Percentiles rank a stretch among this genome's conserved stretches.
Conservation (phyloP, 2,329 filamentous ascomycete species). For the Verruconis gallopava region DNA sequence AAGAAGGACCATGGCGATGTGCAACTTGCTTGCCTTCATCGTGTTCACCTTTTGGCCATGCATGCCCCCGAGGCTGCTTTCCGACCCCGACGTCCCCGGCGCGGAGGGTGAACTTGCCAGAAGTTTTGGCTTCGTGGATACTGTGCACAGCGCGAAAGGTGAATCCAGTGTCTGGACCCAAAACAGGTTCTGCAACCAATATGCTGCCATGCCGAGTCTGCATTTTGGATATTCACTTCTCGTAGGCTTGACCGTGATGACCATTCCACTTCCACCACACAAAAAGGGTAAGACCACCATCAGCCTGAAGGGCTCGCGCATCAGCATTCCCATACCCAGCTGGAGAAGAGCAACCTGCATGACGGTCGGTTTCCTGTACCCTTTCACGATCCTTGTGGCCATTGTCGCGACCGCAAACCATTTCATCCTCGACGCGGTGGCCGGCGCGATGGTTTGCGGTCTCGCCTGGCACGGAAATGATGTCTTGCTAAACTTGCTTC, state of each 20-base stretch:
- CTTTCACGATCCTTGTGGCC: constrained; percentile 49
- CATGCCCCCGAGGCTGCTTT: constrained; percentile 46
- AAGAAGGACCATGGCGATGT: constrained; percentile 43
- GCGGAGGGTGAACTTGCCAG: constrained; percentile 44
- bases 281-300: neutral
- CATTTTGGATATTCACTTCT: constrained; percentile 66
- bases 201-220: constrained; percentile 55
- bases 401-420: constrained; percentile 64
- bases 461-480: constrained; percentile 47
- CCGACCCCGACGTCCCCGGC: constrained; percentile 40
- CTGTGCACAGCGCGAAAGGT: constrained; percentile 43
- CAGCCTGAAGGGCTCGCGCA: constrained; percentile 3
- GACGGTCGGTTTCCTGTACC: constrained; percentile 47
- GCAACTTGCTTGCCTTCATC: constrained; percentile 46
- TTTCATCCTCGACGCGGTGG: constrained; percentile 58
- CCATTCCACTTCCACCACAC: constrained; percentile 44
- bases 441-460: constrained; percentile 51
- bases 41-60: constrained; percentile 48
- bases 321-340: neutral
- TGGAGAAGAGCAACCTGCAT: constrained; percentile 23
- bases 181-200: constrained; percentile 64
- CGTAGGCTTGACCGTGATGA: constrained; percentile 56
- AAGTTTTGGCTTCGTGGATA: constrained; percentile 47
- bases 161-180: constrained; percentile 59
- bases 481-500: constrained; percentile 48